These are phyloP conservation scores for Fragaria nilgerrensis DNA, from an alignment of 306 rosid genomes.

Conservation along the genomic window DNA sequence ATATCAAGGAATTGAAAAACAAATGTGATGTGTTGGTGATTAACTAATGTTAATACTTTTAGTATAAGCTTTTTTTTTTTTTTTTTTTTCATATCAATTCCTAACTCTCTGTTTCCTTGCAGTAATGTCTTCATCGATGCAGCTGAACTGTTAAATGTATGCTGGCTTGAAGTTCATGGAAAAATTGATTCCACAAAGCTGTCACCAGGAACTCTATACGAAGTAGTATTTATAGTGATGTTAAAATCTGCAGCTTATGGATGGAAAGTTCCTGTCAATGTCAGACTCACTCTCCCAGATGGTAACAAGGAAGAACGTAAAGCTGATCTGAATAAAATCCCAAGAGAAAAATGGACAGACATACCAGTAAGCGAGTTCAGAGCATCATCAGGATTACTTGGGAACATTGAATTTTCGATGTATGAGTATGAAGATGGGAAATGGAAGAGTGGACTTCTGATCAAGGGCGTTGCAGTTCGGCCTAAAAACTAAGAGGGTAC, in stretches of 20 bases:
- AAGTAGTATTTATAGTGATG: conserved; percentile 53
- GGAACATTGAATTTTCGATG: conserved; percentile 51
- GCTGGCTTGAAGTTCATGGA: conserved; percentile 75
- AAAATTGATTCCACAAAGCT: conserved; percentile 55
- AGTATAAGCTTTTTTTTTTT: neutral
- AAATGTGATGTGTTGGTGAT: neutral
- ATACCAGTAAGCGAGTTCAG: conserved; percentile 52
- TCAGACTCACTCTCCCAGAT: conserved; percentile 54
- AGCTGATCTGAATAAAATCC: conserved; percentile 33
- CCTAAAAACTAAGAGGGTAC: conserved; percentile 36
- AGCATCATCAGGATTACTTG: conserved; percentile 30
- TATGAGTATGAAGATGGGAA: conserved; percentile 48
- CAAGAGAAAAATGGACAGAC: conserved; percentile 47
- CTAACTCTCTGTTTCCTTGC: conserved; percentile 17
- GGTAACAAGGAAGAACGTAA: conserved; percentile 42
- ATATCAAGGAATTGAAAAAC: neutral
- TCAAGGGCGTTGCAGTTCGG: conserved; percentile 55
- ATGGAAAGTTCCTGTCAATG: conserved; percentile 66
- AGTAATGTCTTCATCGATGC: conserved; percentile 49
- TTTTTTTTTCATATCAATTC: neutral
- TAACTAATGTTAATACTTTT: neutral
- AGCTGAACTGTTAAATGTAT: conserved; percentile 53
- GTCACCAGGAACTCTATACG: conserved; percentile 48
- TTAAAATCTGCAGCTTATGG: conserved; percentile 44
- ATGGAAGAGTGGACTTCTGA: conserved; percentile 72